These are phyloP conservation scores for Ilex asprella DNA, from an alignment of 257 asterid genomes.

Conservation along the genomic window DNA sequence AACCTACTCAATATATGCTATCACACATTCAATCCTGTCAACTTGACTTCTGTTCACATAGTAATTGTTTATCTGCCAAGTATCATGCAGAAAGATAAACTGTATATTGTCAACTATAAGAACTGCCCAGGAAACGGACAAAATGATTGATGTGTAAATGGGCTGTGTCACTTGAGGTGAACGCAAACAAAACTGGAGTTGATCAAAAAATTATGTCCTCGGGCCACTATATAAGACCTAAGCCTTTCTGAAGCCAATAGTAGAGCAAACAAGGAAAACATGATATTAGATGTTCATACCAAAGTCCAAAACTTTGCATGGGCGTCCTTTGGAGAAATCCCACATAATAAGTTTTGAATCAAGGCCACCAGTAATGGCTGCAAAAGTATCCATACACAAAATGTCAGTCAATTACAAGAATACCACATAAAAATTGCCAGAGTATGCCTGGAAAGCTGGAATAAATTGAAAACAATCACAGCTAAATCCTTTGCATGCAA, in stretches of 20 bases:
- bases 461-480: background rate
- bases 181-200: background rate
- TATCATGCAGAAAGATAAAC: too few species aligned
- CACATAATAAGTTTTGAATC: slow-evolving; percentile 85
- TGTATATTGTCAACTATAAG: too few species aligned
- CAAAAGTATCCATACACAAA: slow-evolving; percentile 14
- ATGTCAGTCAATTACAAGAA: background rate
- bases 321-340: slow-evolving; percentile 95
- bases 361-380: slow-evolving; percentile 93
- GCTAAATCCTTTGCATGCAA: background rate
- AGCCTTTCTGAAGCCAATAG: background rate
- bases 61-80: too few species aligned
- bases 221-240: background rate
- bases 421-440: background rate
- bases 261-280: slow-evolving; percentile 3
- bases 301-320: slow-evolving; percentile 62
- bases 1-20: too few species aligned
- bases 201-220: background rate
- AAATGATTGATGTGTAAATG: too few species aligned
- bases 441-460: background rate
- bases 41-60: too few species aligned
- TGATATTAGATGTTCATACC: slow-evolving; percentile 41
- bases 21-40: too few species aligned
- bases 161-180: too few species aligned
- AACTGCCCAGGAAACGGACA: too few species aligned